Base-by-base conservation (phyloP, 495 filamentous ascomycete species). In the Neurospora discreta region DNA sequence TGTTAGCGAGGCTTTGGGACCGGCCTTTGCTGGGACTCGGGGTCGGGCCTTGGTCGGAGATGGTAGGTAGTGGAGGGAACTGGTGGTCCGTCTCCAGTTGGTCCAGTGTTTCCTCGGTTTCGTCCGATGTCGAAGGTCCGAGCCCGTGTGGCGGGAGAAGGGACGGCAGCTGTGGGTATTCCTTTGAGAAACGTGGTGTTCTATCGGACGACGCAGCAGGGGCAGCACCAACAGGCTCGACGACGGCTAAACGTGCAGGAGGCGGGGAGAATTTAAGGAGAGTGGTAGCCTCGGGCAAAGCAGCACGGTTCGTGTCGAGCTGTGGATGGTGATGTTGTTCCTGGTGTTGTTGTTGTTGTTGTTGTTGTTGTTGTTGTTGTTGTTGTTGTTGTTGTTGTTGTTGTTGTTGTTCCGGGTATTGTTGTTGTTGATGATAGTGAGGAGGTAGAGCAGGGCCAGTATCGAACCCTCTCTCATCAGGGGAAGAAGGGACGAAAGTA, bases 1-100 rank as follows among this genome's bases (percentile, higher is more conserved):
- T 74, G 72, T 76, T 70, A 70, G 80, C 78, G 39, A 80, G 75
- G 46, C 76, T 80, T 58, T 77, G 73, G 36, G 80, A 79, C 16
- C 78, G 77, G 65, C 67, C 77, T 67, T 65, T 73, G 68, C 80
- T 75, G 15, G 77, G 76, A 69, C 75, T 78, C 68, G 78, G 76
- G 18, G 77, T 73, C n/a, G 78, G 68, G 16, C 72, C 68, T 72
- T 71, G 68, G 68, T 71, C 52, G 70, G 72, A 23, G 68, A 75
- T 36, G 30, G 44, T 41, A 67, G 73, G 72, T 58, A 73, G 73
- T 38, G 75, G 76, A 36, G 75, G 77, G 73, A 77, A 80, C 52
- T 65, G 52, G 6, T 65, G 52, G 52, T 65, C 26, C 52, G 52
- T 65, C 52, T 65, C 52, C 52, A 65, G 52, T 65, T 65, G 52